A percentile compares a stretch with the other conserved stretches of the same genome.
Conservation (phyloP, 106 monocot species). For the Alisma plantagoaquatica region DNA sequence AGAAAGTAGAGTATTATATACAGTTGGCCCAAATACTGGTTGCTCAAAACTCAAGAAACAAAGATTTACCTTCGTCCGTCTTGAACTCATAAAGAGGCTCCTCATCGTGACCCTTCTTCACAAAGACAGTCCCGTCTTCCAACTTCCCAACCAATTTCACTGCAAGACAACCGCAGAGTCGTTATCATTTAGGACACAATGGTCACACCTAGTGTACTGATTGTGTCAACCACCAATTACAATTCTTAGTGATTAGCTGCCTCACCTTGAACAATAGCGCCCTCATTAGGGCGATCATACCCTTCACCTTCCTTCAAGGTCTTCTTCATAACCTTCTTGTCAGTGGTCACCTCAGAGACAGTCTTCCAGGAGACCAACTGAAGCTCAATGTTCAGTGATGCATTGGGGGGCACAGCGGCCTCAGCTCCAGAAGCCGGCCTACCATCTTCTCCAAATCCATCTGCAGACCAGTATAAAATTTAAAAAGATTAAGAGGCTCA, state of each 20-base stretch:
- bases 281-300: conserved; percentile 61
- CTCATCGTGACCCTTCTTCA: conserved; percentile 71
- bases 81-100: conserved; percentile 72
- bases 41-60: no score
- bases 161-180: conserved; percentile 7
- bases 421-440: conserved; percentile 42
- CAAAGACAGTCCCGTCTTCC: conserved; percentile 60
- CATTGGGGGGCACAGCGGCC: conserved; percentile 55
- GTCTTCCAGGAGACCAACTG: conserved; percentile 72
- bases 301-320: conserved; percentile 64
- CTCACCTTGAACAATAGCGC: conserved; percentile 56
- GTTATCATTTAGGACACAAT: not conserved
- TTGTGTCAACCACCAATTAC: no score
- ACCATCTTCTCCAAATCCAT: conserved; percentile 62
- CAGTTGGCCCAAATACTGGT: no score
- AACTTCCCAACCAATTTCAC: conserved; percentile 81
- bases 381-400: conserved; percentile 37
- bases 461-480: conserved; percentile 9
- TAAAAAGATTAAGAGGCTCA: not conserved
- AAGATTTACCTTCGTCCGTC: conserved; percentile 86
- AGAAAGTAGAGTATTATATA: no score
- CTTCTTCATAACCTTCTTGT: conserved; percentile 58
- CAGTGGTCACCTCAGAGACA: conserved; percentile 51
- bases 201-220: not conserved
- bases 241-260: no score